These are phyloP conservation scores for Punica granatum DNA, from an alignment of 345 rosid species.

Conservation along the genomic window DNA sequence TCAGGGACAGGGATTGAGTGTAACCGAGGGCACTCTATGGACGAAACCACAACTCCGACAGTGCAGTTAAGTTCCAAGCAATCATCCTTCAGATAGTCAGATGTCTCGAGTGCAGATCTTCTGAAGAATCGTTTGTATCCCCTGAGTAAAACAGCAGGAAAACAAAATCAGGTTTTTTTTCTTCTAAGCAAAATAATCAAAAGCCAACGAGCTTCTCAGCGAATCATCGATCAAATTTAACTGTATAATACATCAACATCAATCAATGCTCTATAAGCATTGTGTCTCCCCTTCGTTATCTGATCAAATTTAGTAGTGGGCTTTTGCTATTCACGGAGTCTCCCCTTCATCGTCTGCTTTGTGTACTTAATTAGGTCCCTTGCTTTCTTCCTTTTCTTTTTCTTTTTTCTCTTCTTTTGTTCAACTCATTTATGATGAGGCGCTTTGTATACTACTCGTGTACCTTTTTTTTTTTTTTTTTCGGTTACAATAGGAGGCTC, in stretches of 20 bases:
- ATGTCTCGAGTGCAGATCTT: constrained; percentile 53
- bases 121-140: constrained; percentile 75
- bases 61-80: constrained; percentile 63
- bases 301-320: too few relatives aligned
- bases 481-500: too few relatives aligned
- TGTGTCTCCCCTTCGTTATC: too few relatives aligned
- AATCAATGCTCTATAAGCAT: background rate
- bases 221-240: background rate
- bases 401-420: too few relatives aligned
- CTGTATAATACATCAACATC: too few relatives aligned
- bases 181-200: background rate
- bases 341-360: too few relatives aligned
- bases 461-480: too few relatives aligned
- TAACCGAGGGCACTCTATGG: constrained; percentile 33
- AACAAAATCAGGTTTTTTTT: constrained; percentile 1
- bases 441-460: too few relatives aligned
- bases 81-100: constrained; percentile 60
- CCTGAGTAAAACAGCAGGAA: constrained; percentile 25
- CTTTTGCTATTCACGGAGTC: too few relatives aligned
- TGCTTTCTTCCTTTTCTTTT: too few relatives aligned
- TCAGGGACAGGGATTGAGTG: constrained; percentile 49
- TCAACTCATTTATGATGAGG: too few relatives aligned
- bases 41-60: constrained; percentile 61
- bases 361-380: too few relatives aligned
- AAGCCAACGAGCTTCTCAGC: background rate